Base-by-base conservation (phyloP, 139 green algal species). In the Tetratostichococcus sp. region DNA sequence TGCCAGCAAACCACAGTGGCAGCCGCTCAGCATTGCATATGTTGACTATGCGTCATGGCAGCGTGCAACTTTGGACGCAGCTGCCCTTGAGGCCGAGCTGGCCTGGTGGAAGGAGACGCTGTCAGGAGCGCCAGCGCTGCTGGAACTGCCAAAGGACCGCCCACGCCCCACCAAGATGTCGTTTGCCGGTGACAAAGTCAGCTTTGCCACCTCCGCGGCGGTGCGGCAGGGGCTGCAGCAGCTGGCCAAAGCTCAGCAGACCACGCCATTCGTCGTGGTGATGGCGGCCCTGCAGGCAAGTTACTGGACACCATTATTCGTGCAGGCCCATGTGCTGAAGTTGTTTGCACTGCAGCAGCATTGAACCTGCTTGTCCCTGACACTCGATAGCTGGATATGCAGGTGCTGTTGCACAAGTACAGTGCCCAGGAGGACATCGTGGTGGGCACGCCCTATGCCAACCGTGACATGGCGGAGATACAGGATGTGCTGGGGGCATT, bases 401-500 rank as follows among this genome's bases (percentile, higher is more conserved):
- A 71, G 33, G 59, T 71, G 31, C 62, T 77, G 59, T 35, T 77
- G 62, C 35, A 34, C 32, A 35, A 66, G 33, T 66, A 43, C 35
- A 71, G 25, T 21, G 33, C 32, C 14, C 59, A 72, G 72, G 72
- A 77, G 3, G 72, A 77, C 33, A 39, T 77, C 23, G 31, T 71
- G 2, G 62, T 77, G 34, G 72, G 72, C 62, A 65, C 34, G 35
- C 62, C 72, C 25, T 39, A 43, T 8, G 62, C 59, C 30, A 59
- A 30, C 26, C 72, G 72, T 8, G 62, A 68, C 19, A 21, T 43
- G 59, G 4, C 72, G 31, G 72, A 71, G 34, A 35, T 42, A 30
- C 25, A 77, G 33, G 62, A 70, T 6, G 42, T 77, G 30, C 62
- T 77, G 23, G 72, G 72, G 31, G 59, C 59, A 34, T 77, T 77